These are phyloP conservation scores for Pistacia integerrima DNA, from an alignment of 345 rosid species.

Conservation along the genomic window DNA sequence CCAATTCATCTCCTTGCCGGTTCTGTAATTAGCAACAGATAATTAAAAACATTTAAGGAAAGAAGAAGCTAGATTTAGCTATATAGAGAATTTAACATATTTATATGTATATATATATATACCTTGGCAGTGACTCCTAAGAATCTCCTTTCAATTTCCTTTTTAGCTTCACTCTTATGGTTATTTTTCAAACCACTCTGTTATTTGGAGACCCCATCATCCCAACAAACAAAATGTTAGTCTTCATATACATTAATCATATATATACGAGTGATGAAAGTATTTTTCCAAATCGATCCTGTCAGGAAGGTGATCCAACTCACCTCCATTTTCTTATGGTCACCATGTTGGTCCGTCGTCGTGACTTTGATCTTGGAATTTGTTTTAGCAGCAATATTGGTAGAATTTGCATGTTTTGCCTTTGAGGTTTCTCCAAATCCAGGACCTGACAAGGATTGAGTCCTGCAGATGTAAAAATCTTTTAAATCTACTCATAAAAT, in stretches of 20 bases:
- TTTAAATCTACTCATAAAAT: too few species aligned
- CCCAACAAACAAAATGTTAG: too few species aligned
- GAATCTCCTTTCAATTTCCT: constrained; percentile 18
- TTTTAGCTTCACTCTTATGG: background rate
- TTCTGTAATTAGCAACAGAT: constrained; percentile 3
- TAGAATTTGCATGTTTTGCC: background rate
- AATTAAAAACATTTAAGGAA: too few species aligned
- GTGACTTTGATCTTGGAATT: constrained; percentile 7
- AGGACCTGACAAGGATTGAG: background rate
- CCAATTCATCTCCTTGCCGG: constrained; percentile 15
- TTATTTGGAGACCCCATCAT: background rate
- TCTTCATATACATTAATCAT: background rate
- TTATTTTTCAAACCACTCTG: constrained; percentile 17
- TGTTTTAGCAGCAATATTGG: constrained; percentile 13
- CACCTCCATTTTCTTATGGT: constrained; percentile 19
- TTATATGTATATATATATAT: background rate
- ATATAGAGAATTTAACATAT: background rate
- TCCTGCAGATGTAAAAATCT: constrained; percentile 14
- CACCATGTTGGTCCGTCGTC: constrained; percentile 1
- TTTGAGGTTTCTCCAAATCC: background rate
- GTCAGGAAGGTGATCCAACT: background rate
- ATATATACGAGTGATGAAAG: background rate
- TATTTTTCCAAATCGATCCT: too few species aligned
- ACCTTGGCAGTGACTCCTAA: constrained; percentile 18
- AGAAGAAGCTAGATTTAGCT: too few species aligned